Conservation (phyloP, 176 grass and related monocot species). For the Raddia guianensis region DNA sequence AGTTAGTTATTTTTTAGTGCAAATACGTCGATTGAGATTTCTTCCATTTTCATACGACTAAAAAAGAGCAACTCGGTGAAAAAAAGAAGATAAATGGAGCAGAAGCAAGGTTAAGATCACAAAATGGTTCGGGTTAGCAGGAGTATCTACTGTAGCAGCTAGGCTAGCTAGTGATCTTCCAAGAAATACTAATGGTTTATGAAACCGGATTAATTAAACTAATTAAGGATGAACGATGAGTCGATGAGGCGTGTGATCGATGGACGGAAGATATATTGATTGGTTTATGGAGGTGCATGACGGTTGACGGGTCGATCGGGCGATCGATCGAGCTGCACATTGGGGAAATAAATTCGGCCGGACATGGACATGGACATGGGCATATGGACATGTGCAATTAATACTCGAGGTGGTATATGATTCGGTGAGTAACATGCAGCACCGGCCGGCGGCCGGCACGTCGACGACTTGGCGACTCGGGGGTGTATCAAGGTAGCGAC, state of each 20-base stretch:
- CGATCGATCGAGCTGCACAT: not conserved
- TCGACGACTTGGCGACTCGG: not conserved
- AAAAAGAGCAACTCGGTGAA: too few relatives aligned
- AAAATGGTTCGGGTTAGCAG: too few relatives aligned
- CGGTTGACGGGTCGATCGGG: not conserved
- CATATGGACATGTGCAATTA: slow-evolving; percentile 27
- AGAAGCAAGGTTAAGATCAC: too few relatives aligned
- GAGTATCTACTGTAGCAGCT: too few relatives aligned
- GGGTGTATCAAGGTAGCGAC: slow-evolving; percentile 9
- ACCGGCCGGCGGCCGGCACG: not conserved
- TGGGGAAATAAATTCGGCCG: not conserved
- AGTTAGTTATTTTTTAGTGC: too few relatives aligned
- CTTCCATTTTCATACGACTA: too few relatives aligned
- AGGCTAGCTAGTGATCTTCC: slow-evolving; percentile 3
- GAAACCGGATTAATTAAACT: not conserved
- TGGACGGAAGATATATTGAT: too few relatives aligned
- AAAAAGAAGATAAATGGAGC: too few relatives aligned
- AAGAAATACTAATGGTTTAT: slow-evolving; percentile 34
- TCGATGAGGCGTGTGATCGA: not conserved
- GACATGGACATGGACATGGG: too few relatives aligned
- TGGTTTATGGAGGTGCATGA: not conserved
- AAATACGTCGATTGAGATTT: too few relatives aligned
- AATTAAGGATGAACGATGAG: not conserved
- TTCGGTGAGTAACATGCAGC: slow-evolving; percentile 32
- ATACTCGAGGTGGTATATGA: not conserved